These are phyloP conservation scores for Arthromyces matolae DNA, from an alignment of 768 basidiomycete species.

Conservation along the genomic window DNA sequence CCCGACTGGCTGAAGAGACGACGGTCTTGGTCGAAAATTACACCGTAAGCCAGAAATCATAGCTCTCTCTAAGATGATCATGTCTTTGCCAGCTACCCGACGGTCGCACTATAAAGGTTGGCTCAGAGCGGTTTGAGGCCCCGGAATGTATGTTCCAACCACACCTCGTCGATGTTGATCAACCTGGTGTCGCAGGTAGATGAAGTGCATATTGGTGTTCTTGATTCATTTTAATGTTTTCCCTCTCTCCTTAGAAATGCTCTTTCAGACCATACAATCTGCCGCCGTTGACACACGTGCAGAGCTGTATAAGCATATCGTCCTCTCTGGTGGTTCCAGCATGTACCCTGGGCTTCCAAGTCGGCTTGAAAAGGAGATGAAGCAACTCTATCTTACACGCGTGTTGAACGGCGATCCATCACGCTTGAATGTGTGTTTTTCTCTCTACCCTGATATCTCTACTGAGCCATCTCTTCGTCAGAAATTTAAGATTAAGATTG, in stretches of 20 bases:
- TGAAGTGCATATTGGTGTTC: constrained; percentile 4
- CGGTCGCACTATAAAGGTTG: constrained; percentile 94
- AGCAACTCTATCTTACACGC: constrained; percentile 93
- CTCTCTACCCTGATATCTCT: background rate
- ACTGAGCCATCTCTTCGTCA: constrained; percentile 29
- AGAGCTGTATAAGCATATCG: constrained; percentile 97
- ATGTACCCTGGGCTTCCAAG: constrained; percentile 99
- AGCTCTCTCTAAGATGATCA: background rate
- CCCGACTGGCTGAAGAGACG: constrained; percentile 90
- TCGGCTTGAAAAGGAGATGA: constrained; percentile 98
- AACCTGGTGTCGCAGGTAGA: constrained; percentile 90
- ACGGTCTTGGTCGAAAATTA: constrained; percentile 95
- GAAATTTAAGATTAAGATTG: constrained; percentile 99
- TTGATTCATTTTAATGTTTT: background rate
- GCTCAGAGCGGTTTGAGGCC: constrained; percentile 96
- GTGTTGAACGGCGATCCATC: constrained; percentile 81
- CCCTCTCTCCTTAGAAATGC: constrained; percentile 63
- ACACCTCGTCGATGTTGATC: constrained; percentile 94
- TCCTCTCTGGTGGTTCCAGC: constrained; percentile 94
- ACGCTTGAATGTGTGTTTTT: constrained; percentile 72
- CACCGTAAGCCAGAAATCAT: constrained; percentile 53
- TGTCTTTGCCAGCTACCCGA: constrained; percentile 70
- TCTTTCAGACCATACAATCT: constrained; percentile 91
- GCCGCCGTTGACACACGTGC: constrained; percentile 87
- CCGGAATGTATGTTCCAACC: constrained; percentile 99